Evolutionary conservation across 83 land plant genomes (phyloP), one percentile per base, ranked within the genome.

Genomic region (Isoetes engelmannii): DNA sequence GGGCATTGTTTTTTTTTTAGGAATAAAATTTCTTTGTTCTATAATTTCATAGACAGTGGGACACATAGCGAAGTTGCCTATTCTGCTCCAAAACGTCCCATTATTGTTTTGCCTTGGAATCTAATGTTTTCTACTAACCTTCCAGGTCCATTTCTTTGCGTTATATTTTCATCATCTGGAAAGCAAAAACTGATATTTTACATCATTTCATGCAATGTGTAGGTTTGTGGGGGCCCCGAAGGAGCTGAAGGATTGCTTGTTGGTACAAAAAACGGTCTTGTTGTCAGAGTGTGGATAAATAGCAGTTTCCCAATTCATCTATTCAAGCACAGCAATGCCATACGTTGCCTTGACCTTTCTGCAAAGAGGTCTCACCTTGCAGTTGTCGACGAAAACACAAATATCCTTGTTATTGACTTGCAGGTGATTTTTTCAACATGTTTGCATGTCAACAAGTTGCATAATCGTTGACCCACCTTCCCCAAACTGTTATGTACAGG

Each of bases 281-380:
- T 79, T 48, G 68, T 79, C 68, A 68, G 60, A 57, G 63, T 79
- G 4, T 79, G 63, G 63, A 79, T 79, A 43, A 79, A 79, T 62
- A 79, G 54, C 61, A 51, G 19, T 41, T 79, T 74, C 44, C 74
- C 78, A 9, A 55, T 64, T 45, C 46, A 50, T 20, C 66, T 79
- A 41, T 74, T 74, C 49, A 79, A 59, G 42, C 81, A 74, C 48
- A 74, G 69, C 37, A 74, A 50, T 74, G 61, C 73, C 19, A 74
- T 79, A 6, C 79, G 81, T 13, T 79, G 81, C 74, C 74, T 79
- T 37, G 81, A 79, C 57, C 68, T 79, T 13, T 79, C 81, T 41
- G 43, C 78, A 6, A 62, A 53, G 7, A 73, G 79, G 19, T 7
- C 64, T 41, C 74, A 66, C 37, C 68, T 79, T 21, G 79, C 81